phyloP scores from a whole-genome alignment of 257 asterid species.

The Jasminum sambac region DNA sequence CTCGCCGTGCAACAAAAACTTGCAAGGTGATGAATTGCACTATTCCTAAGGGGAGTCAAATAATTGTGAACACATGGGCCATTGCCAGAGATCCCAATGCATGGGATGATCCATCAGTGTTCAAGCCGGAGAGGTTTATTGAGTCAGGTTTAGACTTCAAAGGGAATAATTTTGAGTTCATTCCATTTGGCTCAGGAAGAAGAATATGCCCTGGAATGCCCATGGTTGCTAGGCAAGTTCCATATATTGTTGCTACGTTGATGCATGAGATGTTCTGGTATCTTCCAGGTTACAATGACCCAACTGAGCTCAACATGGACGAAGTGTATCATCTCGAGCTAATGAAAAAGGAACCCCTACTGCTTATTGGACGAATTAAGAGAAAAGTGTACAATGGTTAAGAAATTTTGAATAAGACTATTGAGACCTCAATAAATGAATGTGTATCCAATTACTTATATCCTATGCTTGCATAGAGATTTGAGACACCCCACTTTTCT shows the following conservation, averaged over 20 bases:
- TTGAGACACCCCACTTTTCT: too few species aligned
- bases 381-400: neutral
- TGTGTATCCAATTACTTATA: too few species aligned
- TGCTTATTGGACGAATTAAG: conserved; percentile 12
- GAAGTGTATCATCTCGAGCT: conserved; percentile 9
- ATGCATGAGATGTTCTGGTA: conserved; percentile 14
- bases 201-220: conserved; percentile 26
- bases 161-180: conserved; percentile 19
- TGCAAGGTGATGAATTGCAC: conserved; percentile 24
- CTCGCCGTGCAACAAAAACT: conserved; percentile 14
- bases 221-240: conserved; percentile 16
- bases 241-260: conserved; percentile 21
- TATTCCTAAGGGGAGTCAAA: conserved; percentile 18
- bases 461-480: too few species aligned
- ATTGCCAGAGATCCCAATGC: conserved; percentile 15
- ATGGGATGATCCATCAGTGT: conserved; percentile 20
- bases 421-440: too few species aligned
- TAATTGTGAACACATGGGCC: conserved; percentile 24
- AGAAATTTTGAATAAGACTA: neutral
- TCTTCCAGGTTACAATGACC: conserved; percentile 2
- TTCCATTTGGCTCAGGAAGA: conserved; percentile 21
- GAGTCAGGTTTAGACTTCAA: conserved; percentile 18
- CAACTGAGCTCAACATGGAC: conserved; percentile 14
- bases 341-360: neutral
- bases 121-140: conserved; percentile 24